These are phyloP conservation scores for Pleurotus cornucopiae DNA, from an alignment of 768 basidiomycete genomes.

Conservation along the genomic window DNA sequence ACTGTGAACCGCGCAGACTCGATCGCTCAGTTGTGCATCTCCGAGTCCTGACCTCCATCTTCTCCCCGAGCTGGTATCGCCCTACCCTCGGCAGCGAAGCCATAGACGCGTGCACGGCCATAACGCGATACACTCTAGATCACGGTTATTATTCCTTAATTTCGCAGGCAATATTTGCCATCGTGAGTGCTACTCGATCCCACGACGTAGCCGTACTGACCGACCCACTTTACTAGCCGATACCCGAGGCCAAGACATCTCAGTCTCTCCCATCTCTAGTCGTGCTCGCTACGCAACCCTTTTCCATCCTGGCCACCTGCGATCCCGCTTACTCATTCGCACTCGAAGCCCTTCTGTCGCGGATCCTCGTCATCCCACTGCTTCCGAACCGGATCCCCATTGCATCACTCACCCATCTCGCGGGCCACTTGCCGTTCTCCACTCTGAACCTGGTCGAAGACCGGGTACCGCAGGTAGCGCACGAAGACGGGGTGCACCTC, in stretches of 20 bases:
- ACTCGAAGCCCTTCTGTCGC: constrained; percentile 38
- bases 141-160: constrained; percentile 44
- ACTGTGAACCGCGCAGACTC: constrained; percentile 17
- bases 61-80: constrained; percentile 24
- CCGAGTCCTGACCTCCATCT: constrained; percentile 42
- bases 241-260: constrained; percentile 52
- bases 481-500: constrained; percentile 49
- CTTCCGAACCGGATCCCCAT: constrained; percentile 75
- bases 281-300: constrained; percentile 38
- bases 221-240: constrained; percentile 32
- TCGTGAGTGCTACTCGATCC: constrained; percentile 37
- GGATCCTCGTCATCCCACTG: constrained; percentile 69
- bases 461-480: constrained; percentile 15
- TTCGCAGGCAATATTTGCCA: constrained; percentile 34
- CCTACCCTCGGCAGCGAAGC: neutral
- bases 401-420: constrained; percentile 57
- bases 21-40: constrained; percentile 52
- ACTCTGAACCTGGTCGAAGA: constrained; percentile 26
- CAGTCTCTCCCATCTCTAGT: constrained; percentile 45
- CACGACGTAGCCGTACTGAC: neutral
- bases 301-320: constrained; percentile 21
- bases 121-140: constrained; percentile 42
- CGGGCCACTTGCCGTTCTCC: constrained; percentile 55
- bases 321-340: constrained; percentile 22
- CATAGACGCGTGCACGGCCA: constrained; percentile 16